Base-by-base conservation (phyloP, 805 yeast species). In the Yamadazyma takamatsuzukensis region DNA sequence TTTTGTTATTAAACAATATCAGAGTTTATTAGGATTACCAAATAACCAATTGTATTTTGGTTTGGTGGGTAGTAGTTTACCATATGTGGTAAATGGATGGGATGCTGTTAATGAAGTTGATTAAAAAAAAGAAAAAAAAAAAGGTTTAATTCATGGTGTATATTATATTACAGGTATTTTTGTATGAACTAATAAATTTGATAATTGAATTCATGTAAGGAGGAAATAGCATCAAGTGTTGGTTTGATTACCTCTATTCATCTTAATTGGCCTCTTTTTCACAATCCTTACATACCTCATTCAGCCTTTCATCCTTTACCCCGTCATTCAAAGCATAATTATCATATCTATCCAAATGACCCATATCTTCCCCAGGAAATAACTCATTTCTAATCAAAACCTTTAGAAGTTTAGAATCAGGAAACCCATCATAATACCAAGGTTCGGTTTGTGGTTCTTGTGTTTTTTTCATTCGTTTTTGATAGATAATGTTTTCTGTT, bases 371-470 rank as follows among this genome's bases (percentile, higher is more conserved):
- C 0, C 56, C 63, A 0, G 87, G 88, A 30, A 64, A 72, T n/a
- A 82, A 56, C 5, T 59, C 48, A 41, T 79, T 74, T 40, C 93
- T 58, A 4, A 87, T 74, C 31, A 72, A 62, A 38, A 78, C 79
- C 56, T 88, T 87, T 42, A 88, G 59, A 11, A 76, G 71, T 51
- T 87, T 88, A 12, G 90, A 76, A 53, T 88, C 96, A 0, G 96
- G 96, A 53, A 87, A 87, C 21, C 96, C 95, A 21, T 76, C 84
- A 32, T 75, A 55, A 25, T 56, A 54, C 44, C 51, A 58, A 6
- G 25, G 43, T 13, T 54, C 55, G 37, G 56, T 48, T 15, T 54
- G 60, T 0, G 51, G 47, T 5, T 36, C 51, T 2, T 51, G 64
- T 2, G 57, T 50, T 14, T 49, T 56, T 40, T 69, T 66, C 36